phyloP scores from a whole-genome alignment of 192 early-diverging fungal genomes.

The Gryganskiella cystojenkinii region DNA sequence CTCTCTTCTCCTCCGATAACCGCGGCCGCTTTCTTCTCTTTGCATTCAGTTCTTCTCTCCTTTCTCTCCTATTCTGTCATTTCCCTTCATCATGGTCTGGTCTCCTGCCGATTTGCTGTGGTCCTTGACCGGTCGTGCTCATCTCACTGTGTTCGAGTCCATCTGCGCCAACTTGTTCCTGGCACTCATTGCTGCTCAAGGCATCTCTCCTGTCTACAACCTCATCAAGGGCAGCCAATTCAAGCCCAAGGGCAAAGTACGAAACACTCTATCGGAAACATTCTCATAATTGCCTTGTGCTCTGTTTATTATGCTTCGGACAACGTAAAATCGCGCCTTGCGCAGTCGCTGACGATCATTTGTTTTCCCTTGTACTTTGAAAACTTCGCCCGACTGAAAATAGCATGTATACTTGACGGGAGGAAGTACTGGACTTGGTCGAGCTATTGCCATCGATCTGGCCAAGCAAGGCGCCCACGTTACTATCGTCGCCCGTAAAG shows the following conservation, averaged over 20 bases:
- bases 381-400: neutral
- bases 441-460: conserved; percentile 69
- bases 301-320: too few relatives aligned
- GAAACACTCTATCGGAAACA: neutral
- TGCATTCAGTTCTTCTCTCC: too few relatives aligned
- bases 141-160: conserved; percentile 38
- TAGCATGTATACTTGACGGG: conserved; percentile 81
- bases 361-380: too few relatives aligned
- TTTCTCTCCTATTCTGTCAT: neutral
- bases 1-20: too few relatives aligned
- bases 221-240: conserved; percentile 44
- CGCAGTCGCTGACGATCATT: neutral
- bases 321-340: too few relatives aligned
- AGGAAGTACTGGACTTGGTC: conserved; percentile 79
- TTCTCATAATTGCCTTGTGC: neutral
- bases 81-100: conserved; percentile 27
- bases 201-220: conserved; percentile 23
- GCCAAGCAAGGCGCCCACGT: conserved; percentile 76
- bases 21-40: too few relatives aligned
- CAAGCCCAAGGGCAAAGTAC: conserved; percentile 46
- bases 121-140: conserved; percentile 29
- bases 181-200: conserved; percentile 14
- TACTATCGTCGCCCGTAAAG: conserved; percentile 71
- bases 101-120: conserved; percentile 46
- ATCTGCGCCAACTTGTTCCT: conserved; percentile 41